Evolutionary conservation across 148 eudicot genomes (phyloP).

Genomic region (Rhododendron ovatum): DNA sequence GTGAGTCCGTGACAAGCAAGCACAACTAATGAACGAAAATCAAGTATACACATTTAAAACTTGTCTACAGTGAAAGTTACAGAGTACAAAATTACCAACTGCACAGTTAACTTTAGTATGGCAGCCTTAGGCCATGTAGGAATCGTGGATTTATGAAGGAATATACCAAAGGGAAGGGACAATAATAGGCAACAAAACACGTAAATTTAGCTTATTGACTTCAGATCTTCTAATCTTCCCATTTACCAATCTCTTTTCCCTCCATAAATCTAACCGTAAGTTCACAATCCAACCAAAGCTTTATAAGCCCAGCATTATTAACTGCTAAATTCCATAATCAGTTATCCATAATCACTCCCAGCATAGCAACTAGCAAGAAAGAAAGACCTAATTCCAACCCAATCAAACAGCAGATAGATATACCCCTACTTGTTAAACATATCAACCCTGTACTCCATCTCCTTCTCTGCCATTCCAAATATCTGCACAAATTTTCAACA

Average conservation of each 20-base stretch:
- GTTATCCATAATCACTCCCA: background rate
- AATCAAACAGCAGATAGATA: background rate
- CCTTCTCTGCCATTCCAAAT: constrained; percentile 82
- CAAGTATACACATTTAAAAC: background rate
- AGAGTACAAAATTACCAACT: background rate
- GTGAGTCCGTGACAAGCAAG: background rate
- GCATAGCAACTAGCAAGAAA: background rate
- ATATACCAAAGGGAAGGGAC: background rate
- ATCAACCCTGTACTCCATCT: constrained; percentile 94
- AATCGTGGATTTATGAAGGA: background rate
- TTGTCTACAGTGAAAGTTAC: background rate
- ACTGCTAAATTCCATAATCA: background rate
- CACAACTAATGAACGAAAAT: background rate
- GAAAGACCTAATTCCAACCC: background rate
- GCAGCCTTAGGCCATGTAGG: background rate
- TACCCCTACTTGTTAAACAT: constrained; percentile 84
- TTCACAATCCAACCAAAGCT: background rate
- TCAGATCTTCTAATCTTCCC: background rate
- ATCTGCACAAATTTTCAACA: constrained; percentile 34
- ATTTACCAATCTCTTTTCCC: background rate
- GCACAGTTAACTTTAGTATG: background rate
- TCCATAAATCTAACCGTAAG: background rate
- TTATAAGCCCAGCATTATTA: background rate
- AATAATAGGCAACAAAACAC: background rate
- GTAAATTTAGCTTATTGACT: background rate